Base-by-base conservation (phyloP, 495 filamentous ascomycete species). In the Trichoderma reesei region DNA sequence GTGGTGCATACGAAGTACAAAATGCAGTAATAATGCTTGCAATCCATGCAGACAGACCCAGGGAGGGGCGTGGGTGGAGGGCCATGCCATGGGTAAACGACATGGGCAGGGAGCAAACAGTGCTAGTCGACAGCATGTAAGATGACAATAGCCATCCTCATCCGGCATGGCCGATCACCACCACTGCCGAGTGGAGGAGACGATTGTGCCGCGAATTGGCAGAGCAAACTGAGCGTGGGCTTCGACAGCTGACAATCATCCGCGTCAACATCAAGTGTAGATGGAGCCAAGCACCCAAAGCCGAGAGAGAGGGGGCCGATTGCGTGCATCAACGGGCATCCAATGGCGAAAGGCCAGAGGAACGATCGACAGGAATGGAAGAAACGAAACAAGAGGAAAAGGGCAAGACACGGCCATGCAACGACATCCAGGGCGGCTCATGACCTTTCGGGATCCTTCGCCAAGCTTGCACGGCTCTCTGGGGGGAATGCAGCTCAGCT, bases 111-210 rank as follows among this genome's bases (percentile, higher is more conserved):
- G 37, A 39, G 37, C 10, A 39, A 39, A n/a, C n/a, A n/a, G n/a
- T n/a, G n/a, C n/a, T n/a, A 44, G 41, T 14, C n/a, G 41, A 44
- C n/a, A 41, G 6, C 11, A 11, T 41, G n/a, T 16, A 44, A 4
- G 41, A 44, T 20, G 20, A 56, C 3, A 5, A 34, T 56, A 33
- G 14, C 20, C 51, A 34, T 8, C 26, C 51, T 56, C 51, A 56
- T 9, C 51, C 51, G 51, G 51, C 51, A 56, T 33, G 51, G 51
- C 51, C 51, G 51, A 56, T 56, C 51, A 56, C 34, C 51, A 56
- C 18, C n/a, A n/a, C n/a, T 56, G 51, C 51, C 51, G 51, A 7
- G 51, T 56, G 51, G 51, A 56, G 51, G 51, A 56, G 46, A 5
- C 20, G 51, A 56, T 13, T 31, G 20, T 56, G 44, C 44, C 51